Evolutionary conservation across 176 grass and related monocot species (phyloP).

Genomic region (Areca catechu): DNA sequence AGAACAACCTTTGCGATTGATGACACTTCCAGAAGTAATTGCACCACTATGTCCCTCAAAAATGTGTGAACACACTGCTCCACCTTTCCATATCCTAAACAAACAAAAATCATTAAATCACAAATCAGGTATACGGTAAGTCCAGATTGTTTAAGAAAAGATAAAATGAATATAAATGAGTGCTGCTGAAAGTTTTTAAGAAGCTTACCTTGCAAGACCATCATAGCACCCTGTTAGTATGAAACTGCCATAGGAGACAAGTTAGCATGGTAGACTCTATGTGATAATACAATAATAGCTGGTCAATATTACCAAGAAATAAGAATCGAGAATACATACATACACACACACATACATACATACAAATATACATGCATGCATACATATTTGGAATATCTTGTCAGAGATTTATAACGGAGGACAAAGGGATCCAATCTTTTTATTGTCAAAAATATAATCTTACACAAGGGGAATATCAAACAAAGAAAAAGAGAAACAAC

Average conservation of each 20-base stretch:
- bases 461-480: no score
- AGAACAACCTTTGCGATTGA: slow-evolving; percentile 39
- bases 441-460: no score
- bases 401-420: no score
- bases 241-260: slow-evolving; percentile 40
- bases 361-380: no score
- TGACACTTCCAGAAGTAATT: slow-evolving; percentile 62
- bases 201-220: slow-evolving; percentile 62
- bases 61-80: slow-evolving; percentile 51
- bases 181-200: background rate
- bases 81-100: slow-evolving; percentile 72
- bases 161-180: slow-evolving; percentile 4
- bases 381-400: no score
- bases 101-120: slow-evolving; percentile 9
- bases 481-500: no score
- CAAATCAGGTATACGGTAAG: background rate
- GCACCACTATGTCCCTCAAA: slow-evolving; percentile 66
- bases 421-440: no score
- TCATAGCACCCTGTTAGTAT: slow-evolving; percentile 89
- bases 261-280: background rate
- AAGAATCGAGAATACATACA: no score
- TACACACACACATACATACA: no score
- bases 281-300: no score
- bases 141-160: slow-evolving; percentile 5
- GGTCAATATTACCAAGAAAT: no score